A percentile compares a stretch with the other conserved stretches of the same genome.
phyloP scores from a whole-genome alignment of 306 rosid species.

The Quercus robur region DNA sequence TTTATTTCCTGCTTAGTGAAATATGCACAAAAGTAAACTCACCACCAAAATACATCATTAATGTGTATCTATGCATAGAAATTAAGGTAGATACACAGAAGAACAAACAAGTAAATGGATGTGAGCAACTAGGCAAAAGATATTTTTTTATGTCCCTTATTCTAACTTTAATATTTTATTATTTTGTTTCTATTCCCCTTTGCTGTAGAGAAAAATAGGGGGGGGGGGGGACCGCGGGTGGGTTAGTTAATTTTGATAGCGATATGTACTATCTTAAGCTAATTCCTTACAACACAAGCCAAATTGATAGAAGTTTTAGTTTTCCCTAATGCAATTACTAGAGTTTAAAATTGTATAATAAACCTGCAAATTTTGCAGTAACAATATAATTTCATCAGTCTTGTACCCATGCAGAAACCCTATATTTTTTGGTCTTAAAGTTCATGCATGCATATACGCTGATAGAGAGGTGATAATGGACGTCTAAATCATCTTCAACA shows the following conservation, averaged over 20 bases:
- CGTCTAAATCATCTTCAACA: too few species aligned
- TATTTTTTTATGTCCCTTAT: neutral
- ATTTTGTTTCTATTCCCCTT: neutral
- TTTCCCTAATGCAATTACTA: neutral
- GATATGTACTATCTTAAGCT: neutral
- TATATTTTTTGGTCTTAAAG: neutral
- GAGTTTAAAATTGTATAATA: neutral
- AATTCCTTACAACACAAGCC: neutral
- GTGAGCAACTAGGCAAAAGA: neutral
- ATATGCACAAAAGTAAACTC: conserved; percentile 1
- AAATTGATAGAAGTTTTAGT: neutral
- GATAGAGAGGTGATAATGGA: neutral
- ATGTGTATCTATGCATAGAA: neutral
- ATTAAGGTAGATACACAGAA: neutral
- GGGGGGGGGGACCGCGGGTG: too few species aligned
- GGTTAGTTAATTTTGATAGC: neutral
- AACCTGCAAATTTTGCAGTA: neutral
- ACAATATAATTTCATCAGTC: neutral
- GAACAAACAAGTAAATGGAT: neutral
- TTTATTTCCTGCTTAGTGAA: neutral
- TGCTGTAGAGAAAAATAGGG: neutral
- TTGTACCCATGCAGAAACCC: neutral
- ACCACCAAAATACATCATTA: neutral
- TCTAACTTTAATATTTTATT: neutral
- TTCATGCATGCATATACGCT: neutral